Conservation (phyloP, 352 stramenopile genomes). For the Phytophthora uliginosa region DNA sequence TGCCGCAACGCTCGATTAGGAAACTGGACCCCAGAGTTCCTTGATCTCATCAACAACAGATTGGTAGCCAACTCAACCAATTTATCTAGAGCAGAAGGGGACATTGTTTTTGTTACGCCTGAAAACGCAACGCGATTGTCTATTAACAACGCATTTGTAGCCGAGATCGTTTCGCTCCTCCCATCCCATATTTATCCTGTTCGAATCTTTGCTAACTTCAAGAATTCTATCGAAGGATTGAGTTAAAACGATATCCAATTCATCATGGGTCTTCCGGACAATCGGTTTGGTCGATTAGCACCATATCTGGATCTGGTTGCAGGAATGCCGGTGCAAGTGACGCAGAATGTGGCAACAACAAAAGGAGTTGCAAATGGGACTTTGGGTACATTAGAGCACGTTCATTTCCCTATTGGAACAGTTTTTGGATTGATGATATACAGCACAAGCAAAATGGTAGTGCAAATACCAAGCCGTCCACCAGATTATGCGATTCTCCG, state of each 20-base stretch:
- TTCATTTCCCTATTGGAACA: constrained; percentile 6
- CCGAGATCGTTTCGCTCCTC: not conserved
- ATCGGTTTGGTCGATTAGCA: constrained; percentile 10
- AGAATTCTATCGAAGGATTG: not conserved
- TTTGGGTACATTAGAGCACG: constrained; percentile 1
- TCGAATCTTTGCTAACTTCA: constrained; percentile 3
- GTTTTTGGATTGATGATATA: constrained; percentile 3
- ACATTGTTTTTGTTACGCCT: not conserved
- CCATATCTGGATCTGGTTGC: constrained; percentile 21
- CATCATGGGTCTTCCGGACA: constrained; percentile 3
- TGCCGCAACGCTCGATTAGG: not conserved
- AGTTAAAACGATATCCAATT: not conserved
- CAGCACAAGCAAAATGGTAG: not conserved
- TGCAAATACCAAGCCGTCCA: constrained; percentile 10
- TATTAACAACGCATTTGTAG: constrained; percentile 5
- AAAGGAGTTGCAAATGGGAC: constrained; percentile 17
- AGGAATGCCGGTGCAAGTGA: constrained; percentile 23
- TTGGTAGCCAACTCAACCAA: not conserved
- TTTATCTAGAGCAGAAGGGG: too few species aligned
- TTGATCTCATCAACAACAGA: constrained; percentile 1
- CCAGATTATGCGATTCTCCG: not conserved
- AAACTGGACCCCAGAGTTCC: not conserved
- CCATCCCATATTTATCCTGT: not conserved
- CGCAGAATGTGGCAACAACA: constrained; percentile 10
- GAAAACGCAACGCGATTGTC: not conserved